Evolutionary conservation across 306 rosid genomes (phyloP).

Genomic region (Prunus fruticosa): DNA sequence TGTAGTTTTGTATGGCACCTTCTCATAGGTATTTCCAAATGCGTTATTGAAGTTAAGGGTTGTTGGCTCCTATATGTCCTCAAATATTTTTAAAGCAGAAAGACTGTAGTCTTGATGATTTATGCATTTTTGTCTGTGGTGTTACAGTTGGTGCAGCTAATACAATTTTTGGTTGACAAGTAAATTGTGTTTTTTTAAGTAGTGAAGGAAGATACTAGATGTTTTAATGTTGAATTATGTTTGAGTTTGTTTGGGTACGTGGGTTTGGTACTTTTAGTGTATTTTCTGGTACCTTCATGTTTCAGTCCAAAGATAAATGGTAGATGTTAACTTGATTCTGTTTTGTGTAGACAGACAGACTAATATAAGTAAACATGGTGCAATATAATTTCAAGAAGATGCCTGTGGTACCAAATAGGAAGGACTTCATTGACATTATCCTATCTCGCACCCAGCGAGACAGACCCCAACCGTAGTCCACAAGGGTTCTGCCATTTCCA

Average conservation of each 20-base stretch:
- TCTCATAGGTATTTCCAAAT: background rate
- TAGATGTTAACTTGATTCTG: background rate
- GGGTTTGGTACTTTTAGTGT: background rate
- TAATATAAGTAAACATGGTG: slow-evolving; percentile 48
- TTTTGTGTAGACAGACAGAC: background rate
- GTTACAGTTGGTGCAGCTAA: slow-evolving; percentile 43
- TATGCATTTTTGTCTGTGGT: background rate
- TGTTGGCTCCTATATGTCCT: no score
- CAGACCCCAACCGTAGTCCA: slow-evolving; percentile 85
- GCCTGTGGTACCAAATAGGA: slow-evolving; percentile 72
- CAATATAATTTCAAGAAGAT: slow-evolving; percentile 80
- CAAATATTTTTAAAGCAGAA: no score
- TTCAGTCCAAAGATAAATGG: background rate
- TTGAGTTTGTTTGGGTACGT: background rate
- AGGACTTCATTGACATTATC: slow-evolving; percentile 67
- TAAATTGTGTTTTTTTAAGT: background rate
- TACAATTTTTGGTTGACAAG: background rate
- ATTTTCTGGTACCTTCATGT: background rate
- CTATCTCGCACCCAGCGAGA: slow-evolving; percentile 78
- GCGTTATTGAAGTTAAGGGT: background rate
- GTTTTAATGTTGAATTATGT: background rate
- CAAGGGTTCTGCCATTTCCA: slow-evolving; percentile 67
- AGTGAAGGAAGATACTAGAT: background rate
- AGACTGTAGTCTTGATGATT: no score
- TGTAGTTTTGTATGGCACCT: background rate